Percentiles rank a stretch among this genome's conserved stretches.
phyloP scores from a whole-genome alignment of 2,329 filamentous ascomycete species.

The Alternaria sp. region DNA sequence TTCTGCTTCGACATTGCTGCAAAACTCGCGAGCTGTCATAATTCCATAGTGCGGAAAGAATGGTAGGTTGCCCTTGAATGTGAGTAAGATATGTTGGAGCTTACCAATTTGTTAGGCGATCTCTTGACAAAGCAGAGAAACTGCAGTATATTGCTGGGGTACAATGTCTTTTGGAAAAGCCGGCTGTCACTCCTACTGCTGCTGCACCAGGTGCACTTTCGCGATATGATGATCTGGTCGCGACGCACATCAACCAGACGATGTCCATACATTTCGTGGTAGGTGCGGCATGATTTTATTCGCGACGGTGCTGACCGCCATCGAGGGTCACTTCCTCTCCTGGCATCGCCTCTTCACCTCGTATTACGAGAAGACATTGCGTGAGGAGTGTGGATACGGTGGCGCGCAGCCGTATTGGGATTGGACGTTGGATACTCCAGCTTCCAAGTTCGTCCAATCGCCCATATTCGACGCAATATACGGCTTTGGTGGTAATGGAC shows the following conservation, averaged over 20 bases:
- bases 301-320: not conserved
- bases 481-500: not conserved
- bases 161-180: not conserved
- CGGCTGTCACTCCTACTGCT: not conserved
- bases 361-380: not conserved
- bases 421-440: not conserved
- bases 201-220: not conserved
- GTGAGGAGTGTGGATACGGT: not conserved
- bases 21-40: not conserved
- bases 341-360: not conserved
- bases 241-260: conserved; percentile 26
- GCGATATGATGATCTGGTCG: not conserved
- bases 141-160: not conserved
- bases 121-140: not conserved
- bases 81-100: not conserved
- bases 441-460: not conserved
- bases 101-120: not conserved
- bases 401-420: not conserved
- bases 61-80: not conserved
- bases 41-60: not conserved
- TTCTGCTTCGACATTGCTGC: not conserved
- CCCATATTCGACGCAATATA: not conserved
- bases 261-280: conserved; percentile 1
- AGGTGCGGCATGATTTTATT: not conserved
- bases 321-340: not conserved